Percentiles rank a stretch among this genome's conserved stretches.
phyloP scores from a whole-genome alignment of 2,329 filamentous ascomycete species.

The Pleomassaria siparia region DNA sequence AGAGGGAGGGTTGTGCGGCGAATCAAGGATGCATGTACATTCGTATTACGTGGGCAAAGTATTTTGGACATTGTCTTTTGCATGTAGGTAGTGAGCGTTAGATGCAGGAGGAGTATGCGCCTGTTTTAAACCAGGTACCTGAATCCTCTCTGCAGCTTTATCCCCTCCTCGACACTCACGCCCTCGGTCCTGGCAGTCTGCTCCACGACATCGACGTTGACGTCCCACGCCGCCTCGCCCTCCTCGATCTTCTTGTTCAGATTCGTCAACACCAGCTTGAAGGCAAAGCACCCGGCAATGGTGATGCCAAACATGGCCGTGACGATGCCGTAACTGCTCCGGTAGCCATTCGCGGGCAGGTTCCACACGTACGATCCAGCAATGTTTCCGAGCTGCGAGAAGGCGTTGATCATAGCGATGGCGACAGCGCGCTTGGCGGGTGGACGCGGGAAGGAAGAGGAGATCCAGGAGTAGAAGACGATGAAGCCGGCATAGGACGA shows the following conservation, averaged over 20 bases:
- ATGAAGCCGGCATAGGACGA: conserved; percentile 46
- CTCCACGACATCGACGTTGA: conserved; percentile 29
- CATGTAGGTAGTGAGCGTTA: too few species aligned
- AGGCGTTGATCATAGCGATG: conserved; percentile 62
- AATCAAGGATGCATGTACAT: too few species aligned
- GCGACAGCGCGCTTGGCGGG: conserved; percentile 64
- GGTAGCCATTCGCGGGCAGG: conserved; percentile 60
- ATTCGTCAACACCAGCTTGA: conserved; percentile 28
- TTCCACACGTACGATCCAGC: conserved; percentile 66
- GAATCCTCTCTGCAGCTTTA: conserved; percentile 30
- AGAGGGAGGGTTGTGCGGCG: too few species aligned
- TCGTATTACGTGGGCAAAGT: too few species aligned
- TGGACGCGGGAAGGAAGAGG: conserved; percentile 51
- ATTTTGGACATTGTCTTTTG: too few species aligned
- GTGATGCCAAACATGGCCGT: conserved; percentile 65
- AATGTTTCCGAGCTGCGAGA: conserved; percentile 39
- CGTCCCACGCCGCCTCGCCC: conserved; percentile 30
- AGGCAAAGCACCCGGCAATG: conserved; percentile 51
- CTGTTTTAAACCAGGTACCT: conserved; percentile 36
- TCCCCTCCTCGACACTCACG: conserved; percentile 30
- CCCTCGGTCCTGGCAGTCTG: conserved; percentile 32
- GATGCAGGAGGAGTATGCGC: too few species aligned
- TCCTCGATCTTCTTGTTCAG: conserved; percentile 38
- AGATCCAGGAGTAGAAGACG: conserved; percentile 42
- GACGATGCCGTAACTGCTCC: conserved; percentile 66